Conservation (phyloP, 1,284 basidiomycete species). For the Ganoderma multipileum region DNA sequence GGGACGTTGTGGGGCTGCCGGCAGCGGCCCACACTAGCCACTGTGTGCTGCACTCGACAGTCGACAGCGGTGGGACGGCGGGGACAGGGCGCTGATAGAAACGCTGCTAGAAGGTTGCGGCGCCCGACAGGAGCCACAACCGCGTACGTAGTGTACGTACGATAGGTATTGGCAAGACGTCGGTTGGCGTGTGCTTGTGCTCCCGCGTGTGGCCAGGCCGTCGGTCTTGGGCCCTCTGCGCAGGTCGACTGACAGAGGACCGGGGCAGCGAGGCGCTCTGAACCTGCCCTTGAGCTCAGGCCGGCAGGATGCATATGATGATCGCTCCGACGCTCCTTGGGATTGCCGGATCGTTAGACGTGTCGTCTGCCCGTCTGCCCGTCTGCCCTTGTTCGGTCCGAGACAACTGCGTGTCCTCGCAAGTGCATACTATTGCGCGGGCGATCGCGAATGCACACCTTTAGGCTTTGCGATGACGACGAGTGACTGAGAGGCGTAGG, state of each 20-base stretch:
- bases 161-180: neutral
- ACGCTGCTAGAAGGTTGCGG: neutral
- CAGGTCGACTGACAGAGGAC: neutral
- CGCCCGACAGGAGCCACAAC: neutral
- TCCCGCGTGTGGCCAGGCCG: neutral
- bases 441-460: neutral
- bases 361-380: neutral
- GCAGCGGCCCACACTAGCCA: neutral
- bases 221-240: no score
- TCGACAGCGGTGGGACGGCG: neutral
- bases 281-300: neutral
- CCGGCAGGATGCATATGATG: neutral
- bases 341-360: neutral
- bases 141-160: neutral
- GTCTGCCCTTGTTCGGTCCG: neutral
- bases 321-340: neutral
- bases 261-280: neutral
- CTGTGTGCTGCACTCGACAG: neutral
- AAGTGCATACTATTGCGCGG: neutral
- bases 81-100: slow-evolving; percentile 4
- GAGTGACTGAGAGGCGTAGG: neutral
- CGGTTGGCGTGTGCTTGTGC: neutral
- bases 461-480: slow-evolving; percentile 2
- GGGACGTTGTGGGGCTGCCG: neutral
- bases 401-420: neutral